Base-by-base conservation (phyloP, 1,284 basidiomycete genomes). In the Ceratobasidium sp. region DNA sequence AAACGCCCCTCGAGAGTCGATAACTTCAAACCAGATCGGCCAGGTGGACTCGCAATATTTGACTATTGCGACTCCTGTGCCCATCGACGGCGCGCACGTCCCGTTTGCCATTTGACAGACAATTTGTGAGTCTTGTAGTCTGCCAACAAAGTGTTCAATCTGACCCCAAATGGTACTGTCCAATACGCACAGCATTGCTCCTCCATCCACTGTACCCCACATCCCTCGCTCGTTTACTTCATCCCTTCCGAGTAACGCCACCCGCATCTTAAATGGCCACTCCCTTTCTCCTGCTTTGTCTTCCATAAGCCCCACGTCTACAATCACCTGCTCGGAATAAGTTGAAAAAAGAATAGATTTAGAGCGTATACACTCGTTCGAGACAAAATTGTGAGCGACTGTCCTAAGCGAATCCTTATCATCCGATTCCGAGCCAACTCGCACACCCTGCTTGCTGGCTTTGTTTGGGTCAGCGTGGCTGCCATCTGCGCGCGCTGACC, bases 61-160 rank as follows among this genome's bases (percentile, higher is more conserved):
- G 66, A 68, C 35, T 8, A 35, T 7, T 2, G 28, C 66, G 5
- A 13, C 1, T 11, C 66, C 66, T 10, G 35, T 54, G 20, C 66
- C 49, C 11, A 53, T 28, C 3, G 23, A 33, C 15, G 47, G 47
- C n/a, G 54, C 28, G 31, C 66, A 54, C 3, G 47, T 8, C 17
- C 66, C 66, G 20, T 68, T 68, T 23, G 66, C 66, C 66, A 68
- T 68, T 1, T 51, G 47, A 13, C 66, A 68, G 3, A 68, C 31
- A 15, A 68, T 26, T 3, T 5, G 13, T 11, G 66, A 68, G 20
- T 37, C 45, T 17, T 6, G 31, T 2, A 68, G 26, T 17, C 33
- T 39, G 28, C 49, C 47, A n/a, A 68, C 35, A 11, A 1, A 37
- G 28, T 54, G 66, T 31, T 68, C 66, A 33, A 54, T 23, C 51